Evolutionary conservation across 495 filamentous ascomycete genomes (phyloP), one percentile per base, ranked within the genome.

Genomic region (Aspergillus avenaceus): DNA sequence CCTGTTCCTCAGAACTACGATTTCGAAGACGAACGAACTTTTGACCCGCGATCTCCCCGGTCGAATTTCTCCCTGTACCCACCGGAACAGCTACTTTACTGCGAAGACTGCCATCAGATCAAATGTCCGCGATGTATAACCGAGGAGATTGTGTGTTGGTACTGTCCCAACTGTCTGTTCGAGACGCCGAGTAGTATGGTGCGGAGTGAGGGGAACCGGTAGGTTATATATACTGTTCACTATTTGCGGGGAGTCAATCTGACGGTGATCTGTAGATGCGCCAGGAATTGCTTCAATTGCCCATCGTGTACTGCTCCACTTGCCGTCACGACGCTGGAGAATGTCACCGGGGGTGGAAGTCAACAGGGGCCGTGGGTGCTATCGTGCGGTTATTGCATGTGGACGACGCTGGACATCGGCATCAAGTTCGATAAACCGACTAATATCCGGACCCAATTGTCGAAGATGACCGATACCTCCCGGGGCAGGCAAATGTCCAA

Each of bases 91-190:
- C 81, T 98, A 7, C 77, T 96, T 9, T 97, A 91, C 69, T 98
- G 93, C 70, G 90, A 95, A 61, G 95, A 97, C 64, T 98, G 93
- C 64, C 89, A 93, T 55, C 84, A 95, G 69, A 92, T 98, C 47
- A 85, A 91, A 54, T 98, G 93, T 61, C 88, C 90, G 6, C 78
- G 90, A 64, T 98, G 93, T 62, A 88, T 90, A 16, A 76, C 84
- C 19, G 93, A 98, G 60, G 93, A 98, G 69, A 87, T 96, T 34
- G 83, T 95, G 41, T 90, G 86, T 51, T 96, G 87, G 78, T 98
- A 86, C 61, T 98, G 93, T 63, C 93, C 93, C n/a, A 91, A 79
- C 64, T 98, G 93, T 67, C 67, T 97, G 48, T 97, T 97, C 59
- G 93, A 98, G 69, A 90, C 93, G 27, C 89, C 91, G 8, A 92